Evolutionary conservation across 148 eudicot genomes (phyloP).

Genomic region (Vaccinium myrtillus): DNA sequence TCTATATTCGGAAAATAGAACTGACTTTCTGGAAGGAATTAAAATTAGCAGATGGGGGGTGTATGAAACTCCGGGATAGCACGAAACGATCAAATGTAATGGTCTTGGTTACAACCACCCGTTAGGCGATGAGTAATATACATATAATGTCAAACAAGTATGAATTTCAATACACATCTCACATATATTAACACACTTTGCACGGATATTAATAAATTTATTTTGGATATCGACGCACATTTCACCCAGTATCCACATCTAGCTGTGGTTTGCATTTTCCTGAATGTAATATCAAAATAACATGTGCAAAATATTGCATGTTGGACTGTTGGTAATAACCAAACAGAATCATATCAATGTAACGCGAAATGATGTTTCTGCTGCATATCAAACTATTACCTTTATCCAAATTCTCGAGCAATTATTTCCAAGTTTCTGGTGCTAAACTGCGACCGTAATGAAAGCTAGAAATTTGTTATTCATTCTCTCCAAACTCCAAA

Average conservation of each 20-base stretch:
- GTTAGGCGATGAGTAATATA: too few species aligned
- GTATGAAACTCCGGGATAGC: neutral
- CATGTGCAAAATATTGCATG: neutral
- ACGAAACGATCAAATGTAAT: neutral
- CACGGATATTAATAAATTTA: too few species aligned
- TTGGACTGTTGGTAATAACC: neutral
- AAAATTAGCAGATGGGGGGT: neutral
- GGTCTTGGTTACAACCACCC: too few species aligned
- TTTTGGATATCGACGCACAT: too few species aligned
- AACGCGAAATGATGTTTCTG: neutral
- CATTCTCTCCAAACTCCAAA: neutral
- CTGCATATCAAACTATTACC: neutral
- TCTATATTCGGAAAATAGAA: too few species aligned
- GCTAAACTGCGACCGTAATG: neutral
- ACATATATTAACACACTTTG: too few species aligned
- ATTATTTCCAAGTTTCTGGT: neutral
- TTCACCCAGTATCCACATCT: too few species aligned
- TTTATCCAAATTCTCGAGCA: neutral
- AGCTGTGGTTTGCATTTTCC: too few species aligned
- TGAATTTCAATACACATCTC: too few species aligned
- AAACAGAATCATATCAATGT: neutral
- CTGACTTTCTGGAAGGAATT: too few species aligned
- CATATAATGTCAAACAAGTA: too few species aligned
- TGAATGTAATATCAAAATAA: too few species aligned
- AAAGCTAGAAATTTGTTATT: neutral